A percentile compares a stretch with the other conserved stretches of the same genome.
Conservation (phyloP, 352 stramenopile species). For the Globisporangium barbulae region DNA sequence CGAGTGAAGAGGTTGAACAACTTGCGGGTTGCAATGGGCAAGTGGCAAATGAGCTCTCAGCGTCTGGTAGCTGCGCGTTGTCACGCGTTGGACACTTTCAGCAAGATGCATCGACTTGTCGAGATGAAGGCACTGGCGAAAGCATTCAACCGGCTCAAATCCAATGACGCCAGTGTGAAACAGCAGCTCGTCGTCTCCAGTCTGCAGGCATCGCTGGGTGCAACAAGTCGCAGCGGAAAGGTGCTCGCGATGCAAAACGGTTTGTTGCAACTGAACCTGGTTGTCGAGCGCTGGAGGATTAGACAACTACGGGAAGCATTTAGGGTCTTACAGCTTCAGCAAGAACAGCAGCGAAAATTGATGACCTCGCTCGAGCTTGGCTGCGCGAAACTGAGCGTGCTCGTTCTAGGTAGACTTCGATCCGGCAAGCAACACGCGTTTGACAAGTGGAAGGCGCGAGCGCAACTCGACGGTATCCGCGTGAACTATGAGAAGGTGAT, state of each 20-base stretch:
- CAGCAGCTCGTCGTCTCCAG: slow-evolving; percentile 3
- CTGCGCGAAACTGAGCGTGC: slow-evolving; percentile 21
- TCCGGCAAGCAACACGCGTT: slow-evolving; percentile 20
- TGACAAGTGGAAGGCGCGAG: slow-evolving; percentile 23
- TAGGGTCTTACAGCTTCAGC: neutral
- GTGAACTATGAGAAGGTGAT: slow-evolving; percentile 24
- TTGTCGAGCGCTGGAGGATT: neutral
- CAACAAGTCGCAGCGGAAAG: neutral
- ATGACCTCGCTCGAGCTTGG: slow-evolving; percentile 11
- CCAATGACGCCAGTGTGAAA: neutral
- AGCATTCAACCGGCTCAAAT: slow-evolving; percentile 11
- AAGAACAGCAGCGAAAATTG: neutral
- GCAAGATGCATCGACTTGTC: slow-evolving; percentile 4
- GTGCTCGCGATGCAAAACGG: slow-evolving; percentile 3
- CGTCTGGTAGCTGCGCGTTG: neutral
- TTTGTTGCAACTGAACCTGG: neutral
- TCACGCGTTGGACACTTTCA: slow-evolving; percentile 5
- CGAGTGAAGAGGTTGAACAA: slow-evolving; percentile 29
- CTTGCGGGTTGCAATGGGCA: slow-evolving; percentile 17
- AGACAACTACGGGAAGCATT: slow-evolving; percentile 4
- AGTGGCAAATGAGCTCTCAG: slow-evolving; percentile 4
- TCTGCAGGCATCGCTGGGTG: slow-evolving; percentile 1
- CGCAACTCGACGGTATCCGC: slow-evolving; percentile 23
- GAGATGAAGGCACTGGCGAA: slow-evolving; percentile 11
- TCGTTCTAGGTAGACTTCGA: slow-evolving; percentile 21